Evolutionary conservation across 2,329 filamentous ascomycete species (phyloP), one percentile per base, ranked within the genome.

Genomic region (Sporothrix brunneoviolacea): DNA sequence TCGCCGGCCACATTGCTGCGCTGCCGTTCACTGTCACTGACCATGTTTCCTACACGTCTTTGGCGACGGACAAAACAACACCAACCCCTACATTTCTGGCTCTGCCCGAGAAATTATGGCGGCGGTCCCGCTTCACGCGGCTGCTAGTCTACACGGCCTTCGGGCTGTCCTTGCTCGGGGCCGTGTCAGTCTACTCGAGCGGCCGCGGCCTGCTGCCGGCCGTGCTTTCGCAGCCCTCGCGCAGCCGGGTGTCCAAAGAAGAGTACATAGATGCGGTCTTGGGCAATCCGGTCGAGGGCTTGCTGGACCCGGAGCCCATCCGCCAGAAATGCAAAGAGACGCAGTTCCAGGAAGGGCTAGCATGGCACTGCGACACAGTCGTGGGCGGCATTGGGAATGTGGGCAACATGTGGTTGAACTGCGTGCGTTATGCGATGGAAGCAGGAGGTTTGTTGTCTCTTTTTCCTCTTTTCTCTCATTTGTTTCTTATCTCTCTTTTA

Each of bases 361-460:
- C 68, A n/a, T 64, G 68, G 56, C 61, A 63, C 21, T 64, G 68
- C 33, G 61, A 59, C 8, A 56, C 63, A n/a, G 61, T 64, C 10
- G 61, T 63, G 8, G 68, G 67, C 8, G 66, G 65, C 3, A 61
- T 69, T 15, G 66, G 62, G 8, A 65, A 67, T 41, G 59, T 67
- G 6, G 59, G 63, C 44, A 64, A 65, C 48, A 62, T 63, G 28
- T 56, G 65, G 44, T 54, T 68, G 38, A 65, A 64, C 52, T 69
- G 66, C 55, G 47, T 68, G 12, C 60, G 64, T 49, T 65, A 61
- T 51, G 64, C 65, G 4, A 64, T 69, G 27, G 62, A 66, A 53
- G 52, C 52, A 3, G 52, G 48, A 50, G 48, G 52, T 49, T 13
- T 16, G 48, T 40, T 2, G 19, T 15, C 24, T 28, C n/a, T 28